phyloP scores from a whole-genome alignment of 441 rosid species.

The Aquilaria agallochum region DNA sequence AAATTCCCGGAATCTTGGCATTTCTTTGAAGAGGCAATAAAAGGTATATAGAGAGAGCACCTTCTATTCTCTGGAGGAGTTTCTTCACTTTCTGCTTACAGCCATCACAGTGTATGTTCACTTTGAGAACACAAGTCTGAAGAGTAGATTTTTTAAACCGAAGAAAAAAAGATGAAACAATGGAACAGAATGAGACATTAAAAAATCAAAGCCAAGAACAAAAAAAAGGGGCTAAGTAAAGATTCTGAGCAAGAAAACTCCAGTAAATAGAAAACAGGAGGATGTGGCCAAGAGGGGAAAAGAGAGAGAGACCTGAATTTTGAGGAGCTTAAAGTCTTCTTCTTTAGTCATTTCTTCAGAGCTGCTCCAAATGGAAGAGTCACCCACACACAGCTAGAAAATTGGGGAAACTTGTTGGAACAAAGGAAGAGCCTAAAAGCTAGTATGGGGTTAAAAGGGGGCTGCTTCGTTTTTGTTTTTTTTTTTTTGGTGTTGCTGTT shows the following conservation, averaged over 20 bases:
- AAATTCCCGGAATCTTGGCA: background rate
- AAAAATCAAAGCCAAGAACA: conserved; percentile 11
- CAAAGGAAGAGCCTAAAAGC: background rate
- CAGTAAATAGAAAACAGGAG: background rate
- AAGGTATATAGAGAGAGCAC: conserved; percentile 23
- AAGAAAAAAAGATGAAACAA: conserved; percentile 4
- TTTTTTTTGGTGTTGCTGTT: too few species aligned
- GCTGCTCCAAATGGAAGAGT: conserved; percentile 21
- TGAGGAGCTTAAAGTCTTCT: conserved; percentile 81
- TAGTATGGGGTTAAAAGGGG: background rate
- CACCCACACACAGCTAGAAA: conserved; percentile 14
- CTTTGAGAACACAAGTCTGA: conserved; percentile 76
- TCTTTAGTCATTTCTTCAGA: conserved; percentile 63
- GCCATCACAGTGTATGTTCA: conserved; percentile 84
- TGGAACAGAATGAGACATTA: conserved; percentile 12
- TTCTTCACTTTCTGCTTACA: conserved; percentile 90
- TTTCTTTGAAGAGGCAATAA: background rate
- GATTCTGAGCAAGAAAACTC: conserved; percentile 13
- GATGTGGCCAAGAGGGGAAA: conserved; percentile 11
- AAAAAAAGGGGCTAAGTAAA: background rate
- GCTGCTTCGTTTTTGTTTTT: too few species aligned
- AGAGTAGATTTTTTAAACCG: background rate
- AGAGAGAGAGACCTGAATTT: conserved; percentile 59
- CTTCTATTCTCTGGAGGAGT: conserved; percentile 82
- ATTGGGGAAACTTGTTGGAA: background rate